These are phyloP conservation scores for Craterostigma plantagineum DNA, from an alignment of 257 asterid genomes.

Conservation along the genomic window DNA sequence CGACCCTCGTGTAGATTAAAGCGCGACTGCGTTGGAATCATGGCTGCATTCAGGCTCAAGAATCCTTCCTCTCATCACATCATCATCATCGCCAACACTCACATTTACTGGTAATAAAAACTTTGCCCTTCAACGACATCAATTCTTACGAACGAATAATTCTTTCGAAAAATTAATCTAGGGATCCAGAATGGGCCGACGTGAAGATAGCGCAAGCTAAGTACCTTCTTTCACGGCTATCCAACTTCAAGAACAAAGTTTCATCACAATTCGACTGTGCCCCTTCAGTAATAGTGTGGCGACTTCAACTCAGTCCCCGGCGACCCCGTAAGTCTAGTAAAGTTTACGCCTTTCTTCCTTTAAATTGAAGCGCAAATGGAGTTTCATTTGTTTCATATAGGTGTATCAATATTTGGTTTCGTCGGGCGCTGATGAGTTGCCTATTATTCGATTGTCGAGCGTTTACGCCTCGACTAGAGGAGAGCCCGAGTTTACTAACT, in stretches of 20 bases:
- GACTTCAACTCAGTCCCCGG: slow-evolving; percentile 89
- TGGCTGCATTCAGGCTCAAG: slow-evolving; percentile 76
- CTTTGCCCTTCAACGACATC: too few relatives aligned
- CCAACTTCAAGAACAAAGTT: slow-evolving; percentile 37
- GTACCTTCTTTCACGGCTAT: slow-evolving; percentile 66
- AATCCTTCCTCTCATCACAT: slow-evolving; percentile 31
- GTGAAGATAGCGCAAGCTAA: slow-evolving; percentile 80
- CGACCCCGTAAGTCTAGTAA: slow-evolving; percentile 42
- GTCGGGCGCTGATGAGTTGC: slow-evolving; percentile 28
- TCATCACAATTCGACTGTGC: slow-evolving; percentile 37
- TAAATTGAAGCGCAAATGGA: background rate
- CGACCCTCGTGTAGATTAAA: slow-evolving; percentile 71
- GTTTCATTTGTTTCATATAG: slow-evolving; percentile 27
- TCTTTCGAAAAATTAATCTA: slow-evolving; percentile 5
- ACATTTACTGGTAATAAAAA: slow-evolving; percentile 76
- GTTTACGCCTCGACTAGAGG: slow-evolving; percentile 57
- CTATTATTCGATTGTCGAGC: slow-evolving; percentile 42
- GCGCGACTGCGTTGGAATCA: slow-evolving; percentile 87
- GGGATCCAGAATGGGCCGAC: slow-evolving; percentile 90
- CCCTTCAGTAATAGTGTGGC: slow-evolving; percentile 55
- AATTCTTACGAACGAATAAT: too few relatives aligned
- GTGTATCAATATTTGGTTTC: slow-evolving; percentile 56
- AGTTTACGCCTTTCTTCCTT: background rate
- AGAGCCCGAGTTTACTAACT: slow-evolving; percentile 82
- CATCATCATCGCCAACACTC: slow-evolving; percentile 74